Evolutionary conservation across 257 asterid genomes (phyloP), one percentile per base, ranked within the genome.

Genomic region (Leonotis leonurus): DNA sequence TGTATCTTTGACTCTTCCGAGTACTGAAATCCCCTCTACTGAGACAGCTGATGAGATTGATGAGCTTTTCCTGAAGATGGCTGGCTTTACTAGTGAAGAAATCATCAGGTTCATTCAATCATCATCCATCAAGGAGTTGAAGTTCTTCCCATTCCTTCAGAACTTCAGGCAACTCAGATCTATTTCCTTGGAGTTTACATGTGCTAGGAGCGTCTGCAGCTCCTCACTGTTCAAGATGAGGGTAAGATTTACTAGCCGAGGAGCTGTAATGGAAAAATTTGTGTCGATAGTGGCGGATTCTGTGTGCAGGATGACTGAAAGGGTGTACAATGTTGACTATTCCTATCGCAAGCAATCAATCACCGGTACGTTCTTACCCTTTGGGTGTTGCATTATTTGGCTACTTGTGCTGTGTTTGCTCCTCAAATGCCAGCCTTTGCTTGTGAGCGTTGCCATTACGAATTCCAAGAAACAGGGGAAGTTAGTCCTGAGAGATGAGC

Each of bases 141-240:
- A 56, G 16, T 70, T 75, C 41, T 4, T 50, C 16, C 17, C 37
- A 6, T 66, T 59, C 71, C 73, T 75, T 27, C 43, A 29, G 44
- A 75, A 70, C n/a, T 75, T 75, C 55, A 49, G 21, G 51, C 30
- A 61, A 13, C 71, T 75, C 17, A 48, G 52, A 53, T 56, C 69
- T 9, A 60, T 70, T 41, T 54, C 70, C 44, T 41, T 75, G 65
- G 71, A 70, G 57, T 66, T 62, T 10, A 32, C 41, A n/a, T 65
- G 56, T 14, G 45, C 62, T 2, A 9, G 33, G 35, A 3, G 1
- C 25, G 4, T 49, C 27, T 48, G 30, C 51, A 27, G 41, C 39
- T 37, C 66, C 40, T 35, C 70, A 27, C 30, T 45, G n/a, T 18
- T 70, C 61, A 36, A 35, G 11, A 20, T 68, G 62, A 70, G 53